These are phyloP conservation scores for Talaromyces pinophilus DNA, from an alignment of 2,329 filamentous ascomycete species.

Conservation along the genomic window DNA sequence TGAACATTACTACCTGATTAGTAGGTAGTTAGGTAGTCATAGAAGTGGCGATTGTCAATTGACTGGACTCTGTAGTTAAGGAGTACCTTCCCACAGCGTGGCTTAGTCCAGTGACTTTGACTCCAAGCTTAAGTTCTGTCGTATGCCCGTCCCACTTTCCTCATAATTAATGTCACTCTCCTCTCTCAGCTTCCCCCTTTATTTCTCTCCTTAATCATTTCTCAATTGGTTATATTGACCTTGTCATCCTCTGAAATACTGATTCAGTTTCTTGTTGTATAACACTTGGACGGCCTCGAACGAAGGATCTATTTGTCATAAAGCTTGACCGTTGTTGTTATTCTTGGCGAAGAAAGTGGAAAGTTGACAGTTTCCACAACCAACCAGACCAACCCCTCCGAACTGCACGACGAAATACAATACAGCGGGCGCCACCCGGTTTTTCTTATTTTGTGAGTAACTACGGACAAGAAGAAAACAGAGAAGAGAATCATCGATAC, in stretches of 20 bases:
- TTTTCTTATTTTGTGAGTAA: background rate
- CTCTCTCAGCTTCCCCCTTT: background rate
- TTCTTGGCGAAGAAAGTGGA: slow-evolving; percentile 9
- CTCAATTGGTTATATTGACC: background rate
- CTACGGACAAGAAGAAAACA: background rate
- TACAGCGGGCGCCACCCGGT: background rate
- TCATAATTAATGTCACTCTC: slow-evolving; percentile 2
- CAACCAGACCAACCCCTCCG: slow-evolving; percentile 5
- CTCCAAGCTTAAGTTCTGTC: slow-evolving; percentile 6
- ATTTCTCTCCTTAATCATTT: background rate
- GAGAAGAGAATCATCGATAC: background rate
- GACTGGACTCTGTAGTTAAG: background rate
- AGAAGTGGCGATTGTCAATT: slow-evolving; percentile 1
- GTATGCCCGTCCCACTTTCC: slow-evolving; percentile 13
- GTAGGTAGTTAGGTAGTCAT: background rate
- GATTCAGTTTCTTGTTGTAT: background rate
- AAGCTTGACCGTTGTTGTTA: slow-evolving; percentile 1
- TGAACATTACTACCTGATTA: background rate
- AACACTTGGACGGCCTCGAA: background rate
- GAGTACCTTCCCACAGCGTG: background rate
- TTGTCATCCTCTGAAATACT: background rate
- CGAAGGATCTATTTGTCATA: background rate
- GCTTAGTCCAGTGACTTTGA: slow-evolving; percentile 7
- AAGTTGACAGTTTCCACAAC: slow-evolving; percentile 3
- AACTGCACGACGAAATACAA: background rate